Conservation (phyloP, 495 filamentous ascomycete species). For the Choiromyces venosus region DNA sequence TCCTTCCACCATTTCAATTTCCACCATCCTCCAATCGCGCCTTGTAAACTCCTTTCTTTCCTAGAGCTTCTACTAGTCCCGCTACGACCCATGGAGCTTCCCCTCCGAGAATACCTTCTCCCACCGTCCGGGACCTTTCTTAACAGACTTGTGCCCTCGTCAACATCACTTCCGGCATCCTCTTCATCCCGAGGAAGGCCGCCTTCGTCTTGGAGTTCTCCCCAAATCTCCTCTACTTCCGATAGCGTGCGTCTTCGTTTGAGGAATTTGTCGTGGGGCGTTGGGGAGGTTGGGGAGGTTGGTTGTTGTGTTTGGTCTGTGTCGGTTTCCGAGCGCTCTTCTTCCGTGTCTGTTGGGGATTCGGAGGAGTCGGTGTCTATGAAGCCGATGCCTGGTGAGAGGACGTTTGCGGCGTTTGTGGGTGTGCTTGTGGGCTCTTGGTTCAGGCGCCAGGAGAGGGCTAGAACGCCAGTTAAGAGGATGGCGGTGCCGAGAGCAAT, state of each 20-base stretch:
- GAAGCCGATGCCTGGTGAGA: conserved; percentile 65
- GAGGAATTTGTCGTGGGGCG: conserved; percentile 24
- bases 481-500: conserved; percentile 84
- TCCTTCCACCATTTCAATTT: conserved; percentile 44
- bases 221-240: conserved; percentile 61
- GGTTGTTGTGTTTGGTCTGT: conserved; percentile 48
- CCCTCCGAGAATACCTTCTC: conserved; percentile 33
- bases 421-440: conserved; percentile 57
- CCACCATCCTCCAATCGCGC: conserved; percentile 45
- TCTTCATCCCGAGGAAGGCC: conserved; percentile 13
- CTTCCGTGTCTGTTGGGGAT: conserved; percentile 43
- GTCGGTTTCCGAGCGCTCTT: conserved; percentile 50
- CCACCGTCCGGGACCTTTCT: conserved; percentile 17
- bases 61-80: conserved; percentile 5
- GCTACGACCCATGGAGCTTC: conserved; percentile 16
- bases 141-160: conserved; percentile 28
- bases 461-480: conserved; percentile 79
- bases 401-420: conserved; percentile 55
- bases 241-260: conserved; percentile 43
- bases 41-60: conserved; percentile 27
- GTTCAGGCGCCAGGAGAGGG: conserved; percentile 87
- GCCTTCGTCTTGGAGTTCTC: conserved; percentile 58
- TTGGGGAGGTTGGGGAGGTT: conserved; percentile 37
- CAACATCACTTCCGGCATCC: conserved; percentile 6
- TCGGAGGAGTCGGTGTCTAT: conserved; percentile 52